A percentile compares a stretch with the other conserved stretches of the same genome.
Conservation (phyloP, 441 rosid genomes). For the Breynia disticha region DNA sequence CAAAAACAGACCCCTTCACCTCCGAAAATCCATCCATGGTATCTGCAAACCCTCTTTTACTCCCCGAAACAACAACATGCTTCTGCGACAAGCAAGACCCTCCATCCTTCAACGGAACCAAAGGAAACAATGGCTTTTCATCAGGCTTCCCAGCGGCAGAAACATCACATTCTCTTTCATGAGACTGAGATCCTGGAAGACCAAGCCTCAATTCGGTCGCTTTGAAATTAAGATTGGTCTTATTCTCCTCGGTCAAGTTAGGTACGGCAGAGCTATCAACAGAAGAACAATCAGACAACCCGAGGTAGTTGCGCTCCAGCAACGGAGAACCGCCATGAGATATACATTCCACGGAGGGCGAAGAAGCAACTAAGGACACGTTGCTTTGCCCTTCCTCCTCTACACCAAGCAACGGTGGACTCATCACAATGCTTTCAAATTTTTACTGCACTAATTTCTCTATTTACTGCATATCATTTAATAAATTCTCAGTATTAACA, state of each 20-base stretch:
- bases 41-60: constrained; percentile 78
- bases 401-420: constrained; percentile 38
- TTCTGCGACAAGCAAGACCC: constrained; percentile 39
- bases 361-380: constrained; percentile 25
- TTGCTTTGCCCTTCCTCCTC: constrained; percentile 44
- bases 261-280: constrained; percentile 47
- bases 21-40: constrained; percentile 61
- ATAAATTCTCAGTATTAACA: too few relatives aligned
- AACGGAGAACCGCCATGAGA: constrained; percentile 30
- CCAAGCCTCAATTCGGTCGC: constrained; percentile 88
- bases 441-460: too few relatives aligned
- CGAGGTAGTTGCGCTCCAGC: constrained; percentile 52
- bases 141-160: constrained; percentile 42
- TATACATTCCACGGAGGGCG: constrained; percentile 29
- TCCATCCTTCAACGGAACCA: constrained; percentile 54
- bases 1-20: constrained; percentile 41
- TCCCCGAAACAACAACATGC: constrained; percentile 56
- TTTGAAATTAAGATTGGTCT: constrained; percentile 53
- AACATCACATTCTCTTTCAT: constrained; percentile 42
- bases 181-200: constrained; percentile 76
- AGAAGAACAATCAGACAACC: constrained; percentile 53
- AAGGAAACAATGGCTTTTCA: constrained; percentile 70
- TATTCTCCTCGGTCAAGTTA: constrained; percentile 26
- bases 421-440: constrained; percentile 29
- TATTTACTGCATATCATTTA: too few relatives aligned